Evolutionary conservation across 352 stramenopile genomes (phyloP).

Genomic region (Pythium brachiatum): DNA sequence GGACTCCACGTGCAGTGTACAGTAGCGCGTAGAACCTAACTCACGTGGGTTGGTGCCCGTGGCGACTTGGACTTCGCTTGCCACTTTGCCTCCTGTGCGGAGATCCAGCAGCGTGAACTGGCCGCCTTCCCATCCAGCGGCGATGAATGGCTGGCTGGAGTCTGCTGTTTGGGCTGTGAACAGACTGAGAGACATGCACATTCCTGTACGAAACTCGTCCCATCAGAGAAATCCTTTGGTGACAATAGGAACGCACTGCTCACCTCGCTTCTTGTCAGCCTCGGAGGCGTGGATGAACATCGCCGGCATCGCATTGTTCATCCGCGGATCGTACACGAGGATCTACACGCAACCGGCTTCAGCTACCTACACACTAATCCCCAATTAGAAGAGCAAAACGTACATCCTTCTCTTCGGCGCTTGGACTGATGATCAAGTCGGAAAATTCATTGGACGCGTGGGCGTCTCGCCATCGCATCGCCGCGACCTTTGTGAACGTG

Average conservation of each 20-base stretch:
- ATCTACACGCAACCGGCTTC: constrained; percentile 14
- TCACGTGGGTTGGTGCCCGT: constrained; percentile 49
- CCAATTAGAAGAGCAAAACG: background rate
- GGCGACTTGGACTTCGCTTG: constrained; percentile 47
- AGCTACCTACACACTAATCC: too few species aligned
- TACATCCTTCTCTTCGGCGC: constrained; percentile 27
- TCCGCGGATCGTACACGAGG: constrained; percentile 23
- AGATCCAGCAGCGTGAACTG: constrained; percentile 67
- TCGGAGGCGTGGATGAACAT: constrained; percentile 18
- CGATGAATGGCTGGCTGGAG: constrained; percentile 38
- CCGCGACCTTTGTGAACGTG: constrained; percentile 32
- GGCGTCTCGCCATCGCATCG: constrained; percentile 21
- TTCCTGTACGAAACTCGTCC: constrained; percentile 11
- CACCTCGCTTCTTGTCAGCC: constrained; percentile 22
- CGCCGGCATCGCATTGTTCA: constrained; percentile 12
- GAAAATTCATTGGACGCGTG: background rate
- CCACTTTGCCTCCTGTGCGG: constrained; percentile 43
- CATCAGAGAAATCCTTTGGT: too few species aligned
- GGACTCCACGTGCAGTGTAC: too few species aligned
- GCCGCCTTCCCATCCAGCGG: constrained; percentile 68
- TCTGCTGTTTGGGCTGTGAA: constrained; percentile 18
- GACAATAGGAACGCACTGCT: background rate
- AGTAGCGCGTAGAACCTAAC: too few species aligned
- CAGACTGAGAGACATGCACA: constrained; percentile 49
- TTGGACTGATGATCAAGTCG: constrained; percentile 19